phyloP scores from a whole-genome alignment of 352 stramenopile species.

The Globisporangium polare region DNA sequence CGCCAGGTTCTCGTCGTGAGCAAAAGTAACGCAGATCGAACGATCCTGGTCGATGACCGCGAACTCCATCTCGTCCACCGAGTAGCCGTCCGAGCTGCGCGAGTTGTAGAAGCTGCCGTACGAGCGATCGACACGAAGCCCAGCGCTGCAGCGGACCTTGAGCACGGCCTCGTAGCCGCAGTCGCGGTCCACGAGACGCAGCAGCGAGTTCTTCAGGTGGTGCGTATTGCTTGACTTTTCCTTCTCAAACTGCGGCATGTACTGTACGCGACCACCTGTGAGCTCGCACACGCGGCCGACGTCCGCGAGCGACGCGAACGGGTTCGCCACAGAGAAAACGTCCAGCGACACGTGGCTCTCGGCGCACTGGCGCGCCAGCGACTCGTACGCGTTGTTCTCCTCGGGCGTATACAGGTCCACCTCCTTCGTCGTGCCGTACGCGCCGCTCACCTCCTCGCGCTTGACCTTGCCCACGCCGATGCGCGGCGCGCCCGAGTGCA shows the following conservation, averaged over 20 bases:
- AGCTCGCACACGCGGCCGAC: conserved; percentile 78
- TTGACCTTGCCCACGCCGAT: conserved; percentile 75
- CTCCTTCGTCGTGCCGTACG: conserved; percentile 83
- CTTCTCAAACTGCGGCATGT: conserved; percentile 87
- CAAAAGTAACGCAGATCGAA: conserved; percentile 83
- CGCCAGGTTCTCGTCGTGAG: conserved; percentile 81
- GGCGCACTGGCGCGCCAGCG: conserved; percentile 57
- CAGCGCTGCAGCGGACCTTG: conserved; percentile 84
- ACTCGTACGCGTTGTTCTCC: conserved; percentile 65
- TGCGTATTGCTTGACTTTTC: conserved; percentile 77
- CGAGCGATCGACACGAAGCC: conserved; percentile 81
- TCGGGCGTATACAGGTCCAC: conserved; percentile 81
- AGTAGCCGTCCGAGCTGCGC: conserved; percentile 47
- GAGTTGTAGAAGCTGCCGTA: conserved; percentile 80
- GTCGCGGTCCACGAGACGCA: conserved; percentile 68
- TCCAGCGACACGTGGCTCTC: conserved; percentile 83
- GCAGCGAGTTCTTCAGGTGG: conserved; percentile 70
- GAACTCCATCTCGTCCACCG: conserved; percentile 88
- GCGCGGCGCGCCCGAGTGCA: conserved; percentile 71
- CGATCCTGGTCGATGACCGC: conserved; percentile 83
- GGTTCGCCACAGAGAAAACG: conserved; percentile 82
- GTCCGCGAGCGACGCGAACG: conserved; percentile 79
- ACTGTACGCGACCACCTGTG: conserved; percentile 80
- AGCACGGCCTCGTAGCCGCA: conserved; percentile 85
- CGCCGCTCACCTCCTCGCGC: conserved; percentile 72